These are phyloP conservation scores for Eimeria praecox DNA, from an alignment of 169 alveolate species.

Conservation along the genomic window DNA sequence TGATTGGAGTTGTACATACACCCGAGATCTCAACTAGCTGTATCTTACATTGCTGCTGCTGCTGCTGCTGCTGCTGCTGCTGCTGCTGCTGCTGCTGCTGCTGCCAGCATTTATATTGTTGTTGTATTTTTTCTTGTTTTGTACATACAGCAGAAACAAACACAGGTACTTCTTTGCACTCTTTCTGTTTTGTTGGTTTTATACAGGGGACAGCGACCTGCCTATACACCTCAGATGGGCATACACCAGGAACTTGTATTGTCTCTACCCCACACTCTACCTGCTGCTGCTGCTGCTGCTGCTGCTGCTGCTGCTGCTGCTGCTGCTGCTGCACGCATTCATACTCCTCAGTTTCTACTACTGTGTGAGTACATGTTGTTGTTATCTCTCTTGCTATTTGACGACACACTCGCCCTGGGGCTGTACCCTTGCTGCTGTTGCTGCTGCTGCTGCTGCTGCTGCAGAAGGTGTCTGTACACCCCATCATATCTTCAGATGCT, in stretches of 20 bases:
- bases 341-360: slow-evolving; percentile 51
- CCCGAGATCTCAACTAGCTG: too few relatives aligned
- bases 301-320: too few relatives aligned
- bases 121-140: slow-evolving; percentile 17
- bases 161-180: slow-evolving; percentile 26
- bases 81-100: too few relatives aligned
- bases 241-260: background rate
- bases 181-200: background rate
- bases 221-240: background rate
- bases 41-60: too few relatives aligned
- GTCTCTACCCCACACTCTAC: background rate
- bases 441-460: too few relatives aligned
- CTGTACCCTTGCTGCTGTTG: background rate
- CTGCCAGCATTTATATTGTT: too few relatives aligned
- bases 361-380: slow-evolving; percentile 36
- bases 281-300: too few relatives aligned
- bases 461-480: too few relatives aligned
- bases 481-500: too few relatives aligned
- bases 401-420: background rate
- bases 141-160: slow-evolving; percentile 34
- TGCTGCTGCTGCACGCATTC: slow-evolving; percentile 54
- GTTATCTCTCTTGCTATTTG: slow-evolving; percentile 17
- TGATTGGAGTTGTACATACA: too few relatives aligned
- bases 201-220: slow-evolving; percentile 1
- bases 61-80: too few relatives aligned